A percentile compares a stretch with the other conserved stretches of the same genome.
Evolutionary conservation across 2,329 filamentous ascomycete species (phyloP).

Genomic region (Xylaria sp.): DNA sequence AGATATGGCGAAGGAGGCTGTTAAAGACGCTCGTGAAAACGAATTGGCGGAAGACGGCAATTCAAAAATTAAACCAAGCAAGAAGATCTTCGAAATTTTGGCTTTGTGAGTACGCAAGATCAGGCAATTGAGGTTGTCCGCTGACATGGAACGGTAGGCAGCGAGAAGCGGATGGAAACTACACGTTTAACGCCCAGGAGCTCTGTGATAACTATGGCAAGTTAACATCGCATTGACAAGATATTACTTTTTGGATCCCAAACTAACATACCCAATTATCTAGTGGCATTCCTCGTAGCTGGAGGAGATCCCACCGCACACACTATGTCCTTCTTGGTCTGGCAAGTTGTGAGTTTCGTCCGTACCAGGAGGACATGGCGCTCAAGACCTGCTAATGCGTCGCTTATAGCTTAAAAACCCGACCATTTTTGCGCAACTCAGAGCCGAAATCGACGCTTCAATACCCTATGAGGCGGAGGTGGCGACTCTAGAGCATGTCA

Average conservation of each 20-base stretch:
- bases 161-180: slow-evolving; percentile 23
- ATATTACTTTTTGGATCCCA: neutral
- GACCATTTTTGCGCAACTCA: slow-evolving; percentile 10
- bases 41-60: neutral
- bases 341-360: slow-evolving; percentile 20
- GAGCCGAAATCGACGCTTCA: slow-evolving; percentile 22
- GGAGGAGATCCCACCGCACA: slow-evolving; percentile 26
- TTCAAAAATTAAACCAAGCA: slow-evolving; percentile 17
- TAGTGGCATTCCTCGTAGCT: slow-evolving; percentile 25
- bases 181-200: slow-evolving; percentile 25
- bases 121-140: neutral
- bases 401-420: slow-evolving; percentile 17
- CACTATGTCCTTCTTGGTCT: slow-evolving; percentile 27
- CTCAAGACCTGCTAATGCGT: neutral
- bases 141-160: slow-evolving; percentile 13
- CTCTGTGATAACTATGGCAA: slow-evolving; percentile 27
- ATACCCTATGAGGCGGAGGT: slow-evolving; percentile 19
- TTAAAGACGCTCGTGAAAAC: slow-evolving; percentile 17
- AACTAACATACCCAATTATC: neutral
- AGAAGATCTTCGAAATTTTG: slow-evolving; percentile 26
- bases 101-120: slow-evolving; percentile 12
- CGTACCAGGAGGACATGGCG: neutral
- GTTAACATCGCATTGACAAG: neutral
- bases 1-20: slow-evolving; percentile 23
- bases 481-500: slow-evolving; percentile 19